Percentiles rank a stretch among this genome's conserved stretches.
These are phyloP conservation scores for Rhynchospora tenuis DNA, from an alignment of 176 grass and related monocot genomes.

Conservation along the genomic window DNA sequence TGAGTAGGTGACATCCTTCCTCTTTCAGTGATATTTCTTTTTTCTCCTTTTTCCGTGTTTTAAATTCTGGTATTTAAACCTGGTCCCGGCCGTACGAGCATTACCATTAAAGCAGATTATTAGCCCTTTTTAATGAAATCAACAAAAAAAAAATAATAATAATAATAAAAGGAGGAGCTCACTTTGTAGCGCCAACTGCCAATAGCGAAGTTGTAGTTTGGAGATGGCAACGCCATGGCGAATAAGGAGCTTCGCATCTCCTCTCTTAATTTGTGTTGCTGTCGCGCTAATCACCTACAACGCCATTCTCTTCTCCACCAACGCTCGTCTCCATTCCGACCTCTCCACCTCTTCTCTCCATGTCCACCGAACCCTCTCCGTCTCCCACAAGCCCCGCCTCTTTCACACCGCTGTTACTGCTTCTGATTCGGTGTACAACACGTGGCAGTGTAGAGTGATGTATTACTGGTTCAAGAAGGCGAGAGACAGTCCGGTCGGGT, in stretches of 20 bases:
- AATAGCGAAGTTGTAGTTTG: background rate
- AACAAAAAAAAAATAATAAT: background rate
- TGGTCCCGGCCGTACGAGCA: background rate
- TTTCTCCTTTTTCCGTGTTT: background rate
- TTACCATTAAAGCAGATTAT: background rate
- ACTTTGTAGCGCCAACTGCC: background rate
- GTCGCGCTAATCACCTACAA: slow-evolving; percentile 68
- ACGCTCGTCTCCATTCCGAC: slow-evolving; percentile 21
- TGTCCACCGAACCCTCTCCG: slow-evolving; percentile 3
- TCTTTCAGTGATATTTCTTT: background rate
- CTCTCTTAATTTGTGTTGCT: slow-evolving; percentile 38
- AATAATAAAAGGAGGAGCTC: background rate
- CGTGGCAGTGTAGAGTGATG: slow-evolving; percentile 96
- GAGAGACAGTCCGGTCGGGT: slow-evolving; percentile 13
- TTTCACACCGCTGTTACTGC: slow-evolving; percentile 95
- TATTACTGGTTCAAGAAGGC: slow-evolving; percentile 96
- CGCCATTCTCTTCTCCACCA: slow-evolving; percentile 40
- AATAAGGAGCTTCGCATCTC: slow-evolving; percentile 28
- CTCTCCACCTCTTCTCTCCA: slow-evolving; percentile 23
- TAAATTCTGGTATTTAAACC: background rate
- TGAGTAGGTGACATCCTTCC: background rate
- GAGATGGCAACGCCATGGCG: slow-evolving; percentile 23
- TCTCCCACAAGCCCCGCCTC: slow-evolving; percentile 22
- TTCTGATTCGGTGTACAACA: slow-evolving; percentile 58
- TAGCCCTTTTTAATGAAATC: background rate